These are phyloP conservation scores for Ustilaginoidea virens DNA, from an alignment of 2,329 filamentous ascomycete species.

Conservation along the genomic window DNA sequence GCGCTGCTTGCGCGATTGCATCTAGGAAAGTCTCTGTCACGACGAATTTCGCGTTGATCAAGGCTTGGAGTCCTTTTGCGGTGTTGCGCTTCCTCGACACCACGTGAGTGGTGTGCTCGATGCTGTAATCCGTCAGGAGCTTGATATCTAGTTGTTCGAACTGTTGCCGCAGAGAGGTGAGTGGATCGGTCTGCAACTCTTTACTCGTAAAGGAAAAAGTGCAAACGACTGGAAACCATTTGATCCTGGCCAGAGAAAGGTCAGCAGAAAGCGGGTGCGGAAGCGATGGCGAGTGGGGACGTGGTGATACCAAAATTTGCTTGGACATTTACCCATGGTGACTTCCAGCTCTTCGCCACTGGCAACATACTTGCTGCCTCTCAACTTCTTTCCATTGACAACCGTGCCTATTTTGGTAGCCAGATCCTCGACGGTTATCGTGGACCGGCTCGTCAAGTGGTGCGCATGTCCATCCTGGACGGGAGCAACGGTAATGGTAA, in stretches of 20 bases:
- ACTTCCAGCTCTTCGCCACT: conserved; percentile 40
- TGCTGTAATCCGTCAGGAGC: conserved; percentile 56
- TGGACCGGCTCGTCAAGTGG: conserved; percentile 48
- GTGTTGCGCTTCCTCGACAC: conserved; percentile 84
- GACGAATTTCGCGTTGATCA: conserved; percentile 67
- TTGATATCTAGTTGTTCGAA: conserved; percentile 87
- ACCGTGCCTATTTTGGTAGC: conserved; percentile 73
- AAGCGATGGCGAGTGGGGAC: background rate
- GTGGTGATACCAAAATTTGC: conserved; percentile 40
- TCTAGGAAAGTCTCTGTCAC: conserved; percentile 62
- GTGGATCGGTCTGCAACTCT: conserved; percentile 50
- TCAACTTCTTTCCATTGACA: conserved; percentile 58
- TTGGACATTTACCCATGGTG: conserved; percentile 54
- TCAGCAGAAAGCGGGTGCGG: background rate
- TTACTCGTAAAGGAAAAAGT: conserved; percentile 57
- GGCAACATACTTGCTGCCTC: conserved; percentile 43
- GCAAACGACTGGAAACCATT: conserved; percentile 68
- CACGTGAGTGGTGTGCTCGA: conserved; percentile 65
- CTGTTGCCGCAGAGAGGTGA: conserved; percentile 43
- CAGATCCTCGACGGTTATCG: conserved; percentile 60
- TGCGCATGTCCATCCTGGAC: conserved; percentile 52
- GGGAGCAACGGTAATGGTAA: conserved; percentile 56
- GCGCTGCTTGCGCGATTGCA: conserved; percentile 48
- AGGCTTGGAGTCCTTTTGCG: conserved; percentile 68
- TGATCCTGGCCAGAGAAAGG: conserved; percentile 35